A percentile compares a stretch with the other conserved stretches of the same genome.
Conservation (phyloP, 2,329 filamentous ascomycete species). For the Ophiobolus disseminans region DNA sequence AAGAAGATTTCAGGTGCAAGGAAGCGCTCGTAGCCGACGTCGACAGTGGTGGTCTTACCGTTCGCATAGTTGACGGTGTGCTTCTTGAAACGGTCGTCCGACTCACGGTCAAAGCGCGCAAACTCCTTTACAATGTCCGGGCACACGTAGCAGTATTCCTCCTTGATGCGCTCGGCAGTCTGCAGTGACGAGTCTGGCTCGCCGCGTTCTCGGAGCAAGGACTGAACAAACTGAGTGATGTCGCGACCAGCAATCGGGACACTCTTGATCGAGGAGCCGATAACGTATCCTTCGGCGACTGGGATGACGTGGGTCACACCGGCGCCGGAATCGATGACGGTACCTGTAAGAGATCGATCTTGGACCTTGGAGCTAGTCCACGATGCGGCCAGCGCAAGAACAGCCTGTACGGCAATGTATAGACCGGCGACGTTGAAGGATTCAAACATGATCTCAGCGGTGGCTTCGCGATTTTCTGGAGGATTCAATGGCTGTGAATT, state of each 20-base stretch:
- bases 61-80: constrained; percentile 87
- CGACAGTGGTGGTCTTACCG: constrained; percentile 82
- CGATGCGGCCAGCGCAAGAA: constrained; percentile 92
- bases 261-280: constrained; percentile 98
- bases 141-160: constrained; percentile 97
- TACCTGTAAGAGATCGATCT: constrained; percentile 93
- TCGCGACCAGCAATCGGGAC: constrained; percentile 98
- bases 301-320: constrained; percentile 99
- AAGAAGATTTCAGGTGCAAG: constrained; percentile 99
- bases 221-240: constrained; percentile 99
- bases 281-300: constrained; percentile 97
- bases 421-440: constrained; percentile 99
- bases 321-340: constrained; percentile 97
- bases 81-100: constrained; percentile 82
- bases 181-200: constrained; percentile 97
- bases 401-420: constrained; percentile 98
- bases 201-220: constrained; percentile 90
- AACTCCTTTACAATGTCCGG: constrained; percentile 99
- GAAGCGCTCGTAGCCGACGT: constrained; percentile 98
- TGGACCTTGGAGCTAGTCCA: constrained; percentile 99
- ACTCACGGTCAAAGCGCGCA: constrained; percentile 89
- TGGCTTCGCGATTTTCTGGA: constrained; percentile 98
- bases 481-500: constrained; percentile 85
- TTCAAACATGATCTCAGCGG: constrained; percentile 99
- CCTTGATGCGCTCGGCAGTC: constrained; percentile 97